Evolutionary conservation across 2,329 filamentous ascomycete species (phyloP).

Genomic region (Aspergillus brasiliensis): DNA sequence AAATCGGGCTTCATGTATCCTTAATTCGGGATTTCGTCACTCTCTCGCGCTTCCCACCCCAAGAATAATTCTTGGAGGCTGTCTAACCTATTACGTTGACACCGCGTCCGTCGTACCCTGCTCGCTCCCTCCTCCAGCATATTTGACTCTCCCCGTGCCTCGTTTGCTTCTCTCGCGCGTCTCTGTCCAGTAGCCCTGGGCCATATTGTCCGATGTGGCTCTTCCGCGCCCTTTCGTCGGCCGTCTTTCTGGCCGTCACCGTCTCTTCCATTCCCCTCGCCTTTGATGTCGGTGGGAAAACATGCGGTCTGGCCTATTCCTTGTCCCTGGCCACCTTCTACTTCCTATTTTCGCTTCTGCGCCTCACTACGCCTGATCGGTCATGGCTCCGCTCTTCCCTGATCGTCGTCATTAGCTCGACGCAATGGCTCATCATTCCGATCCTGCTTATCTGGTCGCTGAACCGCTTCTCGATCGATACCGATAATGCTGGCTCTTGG

Average conservation of each 20-base stretch:
- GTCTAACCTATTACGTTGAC: not conserved
- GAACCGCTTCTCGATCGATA: constrained; percentile 91
- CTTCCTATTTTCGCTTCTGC: constrained; percentile 79
- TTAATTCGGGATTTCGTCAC: constrained; percentile 8
- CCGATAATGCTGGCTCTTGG: constrained; percentile 69
- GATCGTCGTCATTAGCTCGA: constrained; percentile 68
- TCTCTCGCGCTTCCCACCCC: not conserved
- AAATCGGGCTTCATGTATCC: constrained; percentile 9
- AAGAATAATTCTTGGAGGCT: not conserved
- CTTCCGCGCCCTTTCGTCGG: constrained; percentile 75
- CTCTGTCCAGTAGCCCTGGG: constrained; percentile 4
- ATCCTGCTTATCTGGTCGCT: constrained; percentile 90
- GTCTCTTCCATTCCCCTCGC: constrained; percentile 94
- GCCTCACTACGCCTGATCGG: constrained; percentile 75
- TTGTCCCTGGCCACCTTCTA: constrained; percentile 88
- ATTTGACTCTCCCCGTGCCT: not conserved
- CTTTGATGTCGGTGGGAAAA: constrained; percentile 95
- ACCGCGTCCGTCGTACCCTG: not conserved
- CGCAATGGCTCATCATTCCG: constrained; percentile 86
- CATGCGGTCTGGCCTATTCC: constrained; percentile 92
- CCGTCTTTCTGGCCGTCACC: constrained; percentile 85
- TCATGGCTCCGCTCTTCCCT: constrained; percentile 75
- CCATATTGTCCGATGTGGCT: constrained; percentile 68
- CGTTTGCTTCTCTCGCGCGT: constrained; percentile 6
- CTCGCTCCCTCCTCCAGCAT: not conserved